phyloP scores from a whole-genome alignment of 257 asterid species.

The Lycium barbarum region DNA sequence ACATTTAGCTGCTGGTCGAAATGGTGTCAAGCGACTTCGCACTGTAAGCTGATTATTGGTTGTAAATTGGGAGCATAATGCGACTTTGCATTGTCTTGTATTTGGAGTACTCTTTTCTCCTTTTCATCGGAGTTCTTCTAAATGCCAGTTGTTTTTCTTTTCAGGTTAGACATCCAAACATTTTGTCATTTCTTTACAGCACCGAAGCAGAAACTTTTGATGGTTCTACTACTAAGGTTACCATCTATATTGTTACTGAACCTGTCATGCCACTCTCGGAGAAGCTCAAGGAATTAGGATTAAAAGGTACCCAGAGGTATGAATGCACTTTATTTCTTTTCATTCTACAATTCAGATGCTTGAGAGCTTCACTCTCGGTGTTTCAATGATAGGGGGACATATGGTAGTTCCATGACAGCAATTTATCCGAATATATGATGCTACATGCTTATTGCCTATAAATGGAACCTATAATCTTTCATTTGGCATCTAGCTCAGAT shows the following conservation, averaged over 20 bases:
- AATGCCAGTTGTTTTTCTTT: conserved; percentile 33
- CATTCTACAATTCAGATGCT: neutral
- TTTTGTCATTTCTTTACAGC: conserved; percentile 91
- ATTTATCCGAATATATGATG: neutral
- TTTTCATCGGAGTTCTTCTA: conserved; percentile 26
- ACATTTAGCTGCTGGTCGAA: conserved; percentile 94
- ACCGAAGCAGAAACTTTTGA: conserved; percentile 75
- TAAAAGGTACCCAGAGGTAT: conserved; percentile 88
- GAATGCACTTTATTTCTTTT: conserved; percentile 26
- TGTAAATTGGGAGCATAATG: neutral
- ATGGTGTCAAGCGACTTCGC: conserved; percentile 96
- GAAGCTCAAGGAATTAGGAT: conserved; percentile 89
- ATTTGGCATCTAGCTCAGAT: conserved; percentile 14
- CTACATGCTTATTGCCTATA: neutral
- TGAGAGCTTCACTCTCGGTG: neutral
- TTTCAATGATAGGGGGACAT: conserved; percentile 9
- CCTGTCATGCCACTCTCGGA: conserved; percentile 96
- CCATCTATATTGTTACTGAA: conserved; percentile 92
- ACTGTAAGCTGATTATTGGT: conserved; percentile 60
- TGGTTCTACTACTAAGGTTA: conserved; percentile 58
- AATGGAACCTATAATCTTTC: neutral
- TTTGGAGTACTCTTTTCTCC: neutral
- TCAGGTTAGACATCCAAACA: conserved; percentile 99
- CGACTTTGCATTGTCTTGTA: neutral
- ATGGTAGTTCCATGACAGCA: conserved; percentile 3